phyloP scores from a whole-genome alignment of 257 asterid genomes.

The Nicotiana tabacum region DNA sequence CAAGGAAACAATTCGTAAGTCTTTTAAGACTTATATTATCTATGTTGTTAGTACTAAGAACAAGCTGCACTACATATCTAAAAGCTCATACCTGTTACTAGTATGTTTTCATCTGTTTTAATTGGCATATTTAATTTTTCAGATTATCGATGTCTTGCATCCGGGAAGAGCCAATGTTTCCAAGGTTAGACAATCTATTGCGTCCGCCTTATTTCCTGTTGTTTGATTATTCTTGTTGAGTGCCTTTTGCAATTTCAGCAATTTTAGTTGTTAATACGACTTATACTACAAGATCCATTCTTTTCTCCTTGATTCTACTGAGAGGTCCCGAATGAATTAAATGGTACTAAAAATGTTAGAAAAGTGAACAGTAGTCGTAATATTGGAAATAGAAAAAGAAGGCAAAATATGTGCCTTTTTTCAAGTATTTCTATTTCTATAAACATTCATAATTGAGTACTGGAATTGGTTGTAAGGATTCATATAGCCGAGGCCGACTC shows the following conservation, averaged over 20 bases:
- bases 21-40: background rate
- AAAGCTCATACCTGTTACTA: background rate
- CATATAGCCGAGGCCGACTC: too few species aligned
- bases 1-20: slow-evolving; percentile 68
- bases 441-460: too few species aligned
- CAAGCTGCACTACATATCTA: background rate
- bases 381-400: too few species aligned
- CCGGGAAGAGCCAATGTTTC: slow-evolving; percentile 72
- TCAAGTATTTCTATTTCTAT: too few species aligned
- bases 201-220: background rate
- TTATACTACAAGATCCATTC: too few species aligned
- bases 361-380: too few species aligned
- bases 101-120: background rate
- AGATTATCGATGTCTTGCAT: slow-evolving; percentile 64
- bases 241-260: background rate
- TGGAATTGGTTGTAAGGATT: too few species aligned
- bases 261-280: background rate
- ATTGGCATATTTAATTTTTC: background rate
- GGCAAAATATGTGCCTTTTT: too few species aligned
- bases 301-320: too few species aligned
- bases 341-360: too few species aligned
- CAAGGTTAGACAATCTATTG: slow-evolving; percentile 33
- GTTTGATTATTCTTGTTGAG: background rate
- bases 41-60: background rate
- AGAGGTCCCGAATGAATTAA: too few species aligned